These are phyloP conservation scores for Pseudopyrenochaeta lycopersici DNA, from an alignment of 2,329 filamentous ascomycete genomes.

Conservation along the genomic window DNA sequence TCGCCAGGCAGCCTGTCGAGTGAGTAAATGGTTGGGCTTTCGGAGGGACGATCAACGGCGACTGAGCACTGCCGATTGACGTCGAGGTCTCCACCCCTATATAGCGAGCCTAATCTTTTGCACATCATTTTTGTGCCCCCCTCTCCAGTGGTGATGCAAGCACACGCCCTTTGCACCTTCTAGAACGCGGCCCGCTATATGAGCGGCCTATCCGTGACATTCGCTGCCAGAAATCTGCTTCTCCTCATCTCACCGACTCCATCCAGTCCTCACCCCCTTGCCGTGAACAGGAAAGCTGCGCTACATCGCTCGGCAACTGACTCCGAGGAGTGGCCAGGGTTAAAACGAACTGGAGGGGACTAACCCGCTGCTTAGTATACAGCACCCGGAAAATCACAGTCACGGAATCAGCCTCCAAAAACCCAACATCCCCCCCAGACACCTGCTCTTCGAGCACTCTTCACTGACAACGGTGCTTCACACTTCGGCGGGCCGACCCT, in stretches of 20 bases:
- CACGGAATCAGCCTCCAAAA: conserved; percentile 3
- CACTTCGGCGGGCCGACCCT: conserved; percentile 43
- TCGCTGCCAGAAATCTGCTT: conserved; percentile 24
- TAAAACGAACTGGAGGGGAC: conserved; percentile 30
- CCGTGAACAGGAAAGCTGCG: conserved; percentile 34
- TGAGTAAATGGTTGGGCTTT: conserved; percentile 10
- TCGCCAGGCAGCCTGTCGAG: conserved; percentile 20
- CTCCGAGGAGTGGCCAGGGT: conserved; percentile 29
- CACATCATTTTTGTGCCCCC: conserved; percentile 13
- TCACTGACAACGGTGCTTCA: conserved; percentile 20
- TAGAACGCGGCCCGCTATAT: conserved; percentile 27
- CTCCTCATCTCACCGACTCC: conserved; percentile 24
- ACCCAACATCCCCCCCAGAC: conserved; percentile 8
- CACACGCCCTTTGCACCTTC: conserved; percentile 14
- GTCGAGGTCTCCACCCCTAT: conserved; percentile 38
- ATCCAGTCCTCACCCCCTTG: conserved; percentile 14
- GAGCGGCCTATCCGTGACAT: conserved; percentile 40
- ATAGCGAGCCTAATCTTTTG: conserved; percentile 26
- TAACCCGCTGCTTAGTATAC: conserved; percentile 22
- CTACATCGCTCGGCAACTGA: conserved; percentile 33
- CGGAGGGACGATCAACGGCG: conserved; percentile 29
- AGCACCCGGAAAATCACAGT: conserved; percentile 7
- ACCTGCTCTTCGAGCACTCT: conserved; percentile 5
- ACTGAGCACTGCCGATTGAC: conserved; percentile 38
- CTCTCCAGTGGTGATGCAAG: conserved; percentile 29